phyloP scores from a whole-genome alignment of 495 filamentous ascomycete species.

The Penicillium salamii region DNA sequence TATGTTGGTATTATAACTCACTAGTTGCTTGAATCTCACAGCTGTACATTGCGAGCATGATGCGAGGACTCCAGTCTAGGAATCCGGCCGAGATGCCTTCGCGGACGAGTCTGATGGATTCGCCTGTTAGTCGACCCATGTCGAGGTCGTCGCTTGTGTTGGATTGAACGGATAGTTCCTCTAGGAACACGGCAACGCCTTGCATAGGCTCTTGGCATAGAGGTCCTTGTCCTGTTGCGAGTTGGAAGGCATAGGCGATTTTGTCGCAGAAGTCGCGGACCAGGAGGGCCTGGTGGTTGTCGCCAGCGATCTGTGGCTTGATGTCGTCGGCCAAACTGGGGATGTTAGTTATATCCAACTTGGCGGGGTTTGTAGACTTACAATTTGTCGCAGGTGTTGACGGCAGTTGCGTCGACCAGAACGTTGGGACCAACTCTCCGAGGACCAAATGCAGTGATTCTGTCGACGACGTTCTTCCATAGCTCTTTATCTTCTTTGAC shows the following conservation, averaged over 20 bases:
- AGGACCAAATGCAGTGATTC: constrained; percentile 87
- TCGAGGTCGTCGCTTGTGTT: constrained; percentile 60
- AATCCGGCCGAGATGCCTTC: constrained; percentile 84
- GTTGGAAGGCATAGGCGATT: constrained; percentile 87
- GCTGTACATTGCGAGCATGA: constrained; percentile 97
- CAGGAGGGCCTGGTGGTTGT: constrained; percentile 53
- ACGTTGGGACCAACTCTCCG: constrained; percentile 83
- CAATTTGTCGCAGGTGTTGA: constrained; percentile 71
- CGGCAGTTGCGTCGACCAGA: constrained; percentile 77
- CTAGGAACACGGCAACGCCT: constrained; percentile 87
- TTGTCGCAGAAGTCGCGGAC: constrained; percentile 83
- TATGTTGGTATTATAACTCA: constrained; percentile 38
- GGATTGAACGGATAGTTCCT: constrained; percentile 63
- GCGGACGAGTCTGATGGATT: constrained; percentile 83
- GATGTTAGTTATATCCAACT: constrained; percentile 11
- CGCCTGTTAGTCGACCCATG: constrained; percentile 82
- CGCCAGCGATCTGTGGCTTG: constrained; percentile 29
- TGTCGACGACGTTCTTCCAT: constrained; percentile 75
- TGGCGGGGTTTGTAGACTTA: constrained; percentile 39
- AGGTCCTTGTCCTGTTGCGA: constrained; percentile 84
- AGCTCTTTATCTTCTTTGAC: constrained; percentile 62
- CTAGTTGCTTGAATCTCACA: constrained; percentile 95
- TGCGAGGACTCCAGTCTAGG: constrained; percentile 89
- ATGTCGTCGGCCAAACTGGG: constrained; percentile 37
- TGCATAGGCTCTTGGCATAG: constrained; percentile 93